Evolutionary conservation across 164 flowering plant species (phyloP).

Genomic region (Piper longum): DNA sequence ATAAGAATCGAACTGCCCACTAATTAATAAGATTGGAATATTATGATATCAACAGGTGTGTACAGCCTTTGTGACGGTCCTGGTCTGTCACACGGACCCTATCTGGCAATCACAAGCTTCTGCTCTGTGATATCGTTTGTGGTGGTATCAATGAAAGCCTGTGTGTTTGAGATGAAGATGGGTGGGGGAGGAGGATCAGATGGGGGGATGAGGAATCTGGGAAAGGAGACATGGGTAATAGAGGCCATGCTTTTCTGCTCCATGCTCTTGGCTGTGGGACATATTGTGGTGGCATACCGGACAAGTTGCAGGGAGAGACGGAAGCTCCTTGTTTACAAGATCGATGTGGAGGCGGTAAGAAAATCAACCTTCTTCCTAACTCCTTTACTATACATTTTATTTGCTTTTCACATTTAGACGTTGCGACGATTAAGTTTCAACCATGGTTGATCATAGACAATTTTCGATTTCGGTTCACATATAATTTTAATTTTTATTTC

Average conservation of each 20-base stretch:
- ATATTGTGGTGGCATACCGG: constrained; percentile 68
- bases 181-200: constrained; percentile 2
- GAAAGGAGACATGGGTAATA: constrained; percentile 19
- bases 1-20: not conserved
- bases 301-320: constrained; percentile 81
- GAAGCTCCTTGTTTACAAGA: constrained; percentile 78
- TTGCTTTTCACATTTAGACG: too few relatives aligned
- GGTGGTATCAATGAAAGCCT: constrained; percentile 60
- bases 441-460: too few relatives aligned
- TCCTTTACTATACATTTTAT: too few relatives aligned
- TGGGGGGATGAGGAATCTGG: not conserved
- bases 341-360: constrained; percentile 97
- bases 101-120: constrained; percentile 49
- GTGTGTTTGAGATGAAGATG: constrained; percentile 24
- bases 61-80: constrained; percentile 86
- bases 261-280: constrained; percentile 52
- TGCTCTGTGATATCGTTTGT: constrained; percentile 55
- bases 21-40: not conserved
- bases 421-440: too few relatives aligned
- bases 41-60: constrained; percentile 12
- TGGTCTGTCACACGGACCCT: constrained; percentile 59
- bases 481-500: too few relatives aligned
- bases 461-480: too few relatives aligned
- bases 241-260: constrained; percentile 60
- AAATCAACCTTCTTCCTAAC: not conserved